Conservation (phyloP, 805 yeast genomes). For the Starmerella tilneyi region DNA sequence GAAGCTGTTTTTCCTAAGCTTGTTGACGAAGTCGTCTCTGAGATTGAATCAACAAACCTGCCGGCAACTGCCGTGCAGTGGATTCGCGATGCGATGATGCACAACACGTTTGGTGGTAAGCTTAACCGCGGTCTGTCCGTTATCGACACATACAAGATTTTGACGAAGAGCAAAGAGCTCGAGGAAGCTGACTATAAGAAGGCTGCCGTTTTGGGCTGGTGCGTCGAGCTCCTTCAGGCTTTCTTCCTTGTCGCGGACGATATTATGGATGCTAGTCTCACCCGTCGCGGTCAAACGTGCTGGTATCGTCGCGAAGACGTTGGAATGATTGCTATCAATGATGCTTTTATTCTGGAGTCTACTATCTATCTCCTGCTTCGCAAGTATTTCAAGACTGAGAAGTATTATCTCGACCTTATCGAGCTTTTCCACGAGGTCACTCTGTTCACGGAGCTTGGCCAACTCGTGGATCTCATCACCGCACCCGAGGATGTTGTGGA, state of each 20-base stretch:
- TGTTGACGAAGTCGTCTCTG: constrained; percentile 61
- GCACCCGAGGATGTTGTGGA: constrained; percentile 96
- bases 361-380: constrained; percentile 82
- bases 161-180: constrained; percentile 59
- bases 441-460: constrained; percentile 96
- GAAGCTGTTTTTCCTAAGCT: constrained; percentile 59
- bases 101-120: constrained; percentile 95
- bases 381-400: constrained; percentile 72
- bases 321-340: constrained; percentile 91
- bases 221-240: constrained; percentile 88
- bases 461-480: constrained; percentile 84
- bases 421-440: constrained; percentile 96
- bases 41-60: constrained; percentile 61
- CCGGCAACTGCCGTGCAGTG: constrained; percentile 77
- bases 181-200: constrained; percentile 61
- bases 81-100: constrained; percentile 58
- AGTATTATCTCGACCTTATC: constrained; percentile 77
- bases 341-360: constrained; percentile 92
- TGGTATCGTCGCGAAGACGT: constrained; percentile 80
- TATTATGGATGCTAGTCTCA: constrained; percentile 93
- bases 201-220: constrained; percentile 89
- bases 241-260: constrained; percentile 96
- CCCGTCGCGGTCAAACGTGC: constrained; percentile 98
- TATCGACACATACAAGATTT: constrained; percentile 76
- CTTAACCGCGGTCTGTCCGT: constrained; percentile 93